Evolutionary conservation across 106 monocot species (phyloP), one percentile per base, ranked within the genome.

Genomic region (Alisma plantagoaquatica): DNA sequence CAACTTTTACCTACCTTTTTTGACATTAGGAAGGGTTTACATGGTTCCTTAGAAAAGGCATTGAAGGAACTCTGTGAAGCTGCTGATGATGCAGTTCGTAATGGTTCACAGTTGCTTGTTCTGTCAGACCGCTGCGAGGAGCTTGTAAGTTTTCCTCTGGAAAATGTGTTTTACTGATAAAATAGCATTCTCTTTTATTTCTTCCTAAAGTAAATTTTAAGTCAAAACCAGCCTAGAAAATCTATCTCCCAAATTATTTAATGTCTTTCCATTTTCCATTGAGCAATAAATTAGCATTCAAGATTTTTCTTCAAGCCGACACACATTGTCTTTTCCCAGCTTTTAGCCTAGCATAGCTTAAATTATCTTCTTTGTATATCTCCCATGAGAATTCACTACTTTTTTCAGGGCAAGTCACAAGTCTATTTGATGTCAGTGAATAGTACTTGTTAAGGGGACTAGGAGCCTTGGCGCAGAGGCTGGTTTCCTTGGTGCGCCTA

Each of bases 101-200:
- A 66, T 73, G 96, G 96, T 31, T 75, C 89, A 46, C 96, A 96
- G 54, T 68, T 96, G 42, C 96, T 96, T 63, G 66, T 96, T 49
- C 89, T 96, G 53, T 96, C 96, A 73, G 96, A 96, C 44, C 84
- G 84, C 23, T 70, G 73, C 11, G 96, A 89, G n/a, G 78, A 84
- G 68, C 67, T 79, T 51, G 96, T 96, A 70, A 77, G 82, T 5
- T 19, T 27, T 26, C n/a, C n/a, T n/a, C n/a, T n/a, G n/a, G n/a
- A n/a, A n/a, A n/a, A n/a, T n/a, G n/a, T n/a, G n/a, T n/a, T n/a
- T n/a, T n/a, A n/a, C n/a, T n/a, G n/a, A n/a, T n/a, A n/a, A n/a
- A n/a, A n/a, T n/a, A n/a, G n/a, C n/a, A n/a, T n/a, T n/a, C n/a
- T n/a, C n/a, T n/a, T n/a, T n/a, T n/a, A n/a, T n/a, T n/a, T n/a